Percentiles rank a stretch among this genome's conserved stretches.
phyloP scores from a whole-genome alignment of 768 basidiomycete species.

The Boletus bicolor region DNA sequence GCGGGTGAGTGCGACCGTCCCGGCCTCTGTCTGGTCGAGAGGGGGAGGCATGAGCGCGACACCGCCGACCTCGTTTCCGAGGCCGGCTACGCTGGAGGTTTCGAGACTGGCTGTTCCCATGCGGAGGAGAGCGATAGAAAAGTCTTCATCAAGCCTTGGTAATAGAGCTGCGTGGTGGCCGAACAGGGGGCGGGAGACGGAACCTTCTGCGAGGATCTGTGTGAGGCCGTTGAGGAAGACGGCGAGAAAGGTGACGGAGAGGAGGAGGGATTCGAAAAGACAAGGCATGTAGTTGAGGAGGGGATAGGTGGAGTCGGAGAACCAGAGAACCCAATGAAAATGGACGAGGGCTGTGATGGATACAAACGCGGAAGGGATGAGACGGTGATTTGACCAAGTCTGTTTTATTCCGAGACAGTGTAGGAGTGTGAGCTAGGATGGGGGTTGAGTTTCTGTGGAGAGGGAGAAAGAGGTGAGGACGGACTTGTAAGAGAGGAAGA shows the following conservation, averaged over 20 bases:
- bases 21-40: slow-evolving; percentile 22
- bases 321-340: slow-evolving; percentile 61
- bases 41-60: slow-evolving; percentile 32
- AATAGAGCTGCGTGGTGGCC: slow-evolving; percentile 42
- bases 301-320: slow-evolving; percentile 51
- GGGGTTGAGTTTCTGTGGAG: neutral
- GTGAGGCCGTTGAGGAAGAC: slow-evolving; percentile 59
- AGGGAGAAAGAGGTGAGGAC: slow-evolving; percentile 13
- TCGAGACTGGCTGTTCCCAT: slow-evolving; percentile 75
- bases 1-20: slow-evolving; percentile 40
- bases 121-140: slow-evolving; percentile 65
- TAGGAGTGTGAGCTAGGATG: slow-evolving; percentile 52
- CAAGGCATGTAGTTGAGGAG: slow-evolving; percentile 73
- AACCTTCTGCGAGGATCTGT: slow-evolving; percentile 62
- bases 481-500: slow-evolving; percentile 69
- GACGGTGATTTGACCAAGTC: slow-evolving; percentile 61
- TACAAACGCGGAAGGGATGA: slow-evolving; percentile 64
- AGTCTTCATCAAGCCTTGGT: slow-evolving; percentile 68
- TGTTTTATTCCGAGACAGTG: slow-evolving; percentile 66
- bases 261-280: slow-evolving; percentile 63
- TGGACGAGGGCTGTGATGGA: slow-evolving; percentile 60
- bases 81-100: slow-evolving; percentile 65
- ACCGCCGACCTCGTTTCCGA: slow-evolving; percentile 70
- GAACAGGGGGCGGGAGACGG: slow-evolving; percentile 57
- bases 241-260: slow-evolving; percentile 56